Percentiles rank a stretch among this genome's conserved stretches.
These are phyloP conservation scores for Hysterangium stoloniferum DNA, from an alignment of 768 basidiomycete species.

Conservation along the genomic window DNA sequence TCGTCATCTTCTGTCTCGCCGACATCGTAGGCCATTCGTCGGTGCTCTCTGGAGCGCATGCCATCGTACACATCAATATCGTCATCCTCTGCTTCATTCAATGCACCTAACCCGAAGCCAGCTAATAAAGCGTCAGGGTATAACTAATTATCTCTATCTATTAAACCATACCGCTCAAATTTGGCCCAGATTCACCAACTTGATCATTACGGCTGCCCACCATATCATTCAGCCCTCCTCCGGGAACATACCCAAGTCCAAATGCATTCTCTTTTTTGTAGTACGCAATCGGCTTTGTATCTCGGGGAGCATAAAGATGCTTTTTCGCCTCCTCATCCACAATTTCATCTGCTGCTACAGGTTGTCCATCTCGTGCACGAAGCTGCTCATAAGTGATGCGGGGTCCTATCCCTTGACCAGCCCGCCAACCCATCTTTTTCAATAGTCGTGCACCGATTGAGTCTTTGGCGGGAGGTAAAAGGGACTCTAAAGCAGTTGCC, in stretches of 20 bases:
- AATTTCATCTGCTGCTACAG: constrained; percentile 34
- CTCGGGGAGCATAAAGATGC: constrained; percentile 80
- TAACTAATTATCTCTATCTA: background rate
- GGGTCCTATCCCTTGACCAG: constrained; percentile 91
- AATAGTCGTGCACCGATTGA: constrained; percentile 81
- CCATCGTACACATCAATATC: constrained; percentile 79
- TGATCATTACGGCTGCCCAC: constrained; percentile 24
- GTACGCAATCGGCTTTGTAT: constrained; percentile 56
- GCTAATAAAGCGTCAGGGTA: constrained; percentile 32
- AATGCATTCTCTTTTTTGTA: constrained; percentile 67
- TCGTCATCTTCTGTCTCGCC: constrained; percentile 60
- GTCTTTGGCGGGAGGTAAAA: constrained; percentile 69
- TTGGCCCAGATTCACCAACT: constrained; percentile 35
- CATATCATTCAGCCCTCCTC: constrained; percentile 52
- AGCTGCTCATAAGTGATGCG: constrained; percentile 73
- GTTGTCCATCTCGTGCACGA: constrained; percentile 57
- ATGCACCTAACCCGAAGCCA: constrained; percentile 81
- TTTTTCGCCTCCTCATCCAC: constrained; percentile 79
- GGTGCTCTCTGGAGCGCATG: constrained; percentile 26
- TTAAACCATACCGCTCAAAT: constrained; percentile 43
- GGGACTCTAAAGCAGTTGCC: constrained; percentile 52
- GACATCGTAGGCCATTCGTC: constrained; percentile 57
- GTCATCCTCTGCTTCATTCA: constrained; percentile 93
- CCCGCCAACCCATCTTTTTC: constrained; percentile 92
- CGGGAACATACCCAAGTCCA: constrained; percentile 77